Evolutionary conservation across 1,139 yeast genomes (phyloP).

Genomic region (Pichia sp.): DNA sequence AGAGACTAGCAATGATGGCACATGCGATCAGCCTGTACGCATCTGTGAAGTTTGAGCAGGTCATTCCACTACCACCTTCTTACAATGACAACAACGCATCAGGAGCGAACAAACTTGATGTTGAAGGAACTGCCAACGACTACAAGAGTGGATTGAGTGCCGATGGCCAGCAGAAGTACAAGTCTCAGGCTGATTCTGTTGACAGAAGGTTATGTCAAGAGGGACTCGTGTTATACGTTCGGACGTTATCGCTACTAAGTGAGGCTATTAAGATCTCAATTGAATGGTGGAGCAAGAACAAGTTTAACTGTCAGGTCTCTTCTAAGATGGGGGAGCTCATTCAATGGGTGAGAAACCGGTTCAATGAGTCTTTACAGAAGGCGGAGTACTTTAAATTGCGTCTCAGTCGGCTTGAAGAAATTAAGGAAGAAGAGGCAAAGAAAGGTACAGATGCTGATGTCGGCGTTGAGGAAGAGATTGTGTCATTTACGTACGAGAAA

Average conservation of each 20-base stretch:
- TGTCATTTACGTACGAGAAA: constrained; percentile 73
- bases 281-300: constrained; percentile 72
- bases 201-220: constrained; percentile 51
- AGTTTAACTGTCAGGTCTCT: constrained; percentile 24
- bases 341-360: constrained; percentile 87
- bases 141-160: no score
- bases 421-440: constrained; percentile 38
- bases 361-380: constrained; percentile 81
- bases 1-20: constrained; percentile 78
- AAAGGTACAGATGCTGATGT: constrained; percentile 31
- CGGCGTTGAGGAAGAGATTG: constrained; percentile 15
- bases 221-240: constrained; percentile 78
- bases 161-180: no score
- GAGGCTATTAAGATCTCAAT: constrained; percentile 81
- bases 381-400: constrained; percentile 70
- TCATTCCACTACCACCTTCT: constrained; percentile 76
- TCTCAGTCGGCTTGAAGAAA: constrained; percentile 43
- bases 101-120: no score
- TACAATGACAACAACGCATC: no score
- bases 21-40: constrained; percentile 87
- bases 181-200: not conserved
- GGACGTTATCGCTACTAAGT: constrained; percentile 73
- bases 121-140: no score
- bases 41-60: constrained; percentile 80
- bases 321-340: constrained; percentile 68